Evolutionary conservation across 495 filamentous ascomycete genomes (phyloP), one percentile per base, ranked within the genome.

Genomic region (Sporormia fimetaria): DNA sequence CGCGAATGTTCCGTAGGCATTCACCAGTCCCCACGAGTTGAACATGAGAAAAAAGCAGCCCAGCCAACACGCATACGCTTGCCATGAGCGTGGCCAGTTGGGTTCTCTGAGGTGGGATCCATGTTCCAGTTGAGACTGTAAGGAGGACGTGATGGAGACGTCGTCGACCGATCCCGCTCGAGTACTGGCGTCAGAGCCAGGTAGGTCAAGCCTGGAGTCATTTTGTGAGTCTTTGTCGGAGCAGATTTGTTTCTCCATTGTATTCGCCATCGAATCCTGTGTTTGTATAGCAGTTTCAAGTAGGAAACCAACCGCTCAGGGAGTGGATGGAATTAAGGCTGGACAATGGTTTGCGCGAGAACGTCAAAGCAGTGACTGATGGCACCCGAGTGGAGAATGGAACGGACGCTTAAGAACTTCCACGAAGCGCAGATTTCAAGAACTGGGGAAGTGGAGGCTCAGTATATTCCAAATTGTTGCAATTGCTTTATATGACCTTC

Each of bases 1-100:
- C 8, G 59, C 46, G 33, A 63, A 66, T 5, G 62, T 63, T 24
- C 65, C 65, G 31, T 58, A 67, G 11, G 58, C 56, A 32, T 64
- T 63, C 17, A 66, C 59, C 5, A 58, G 28, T 17, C 57, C 55
- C 65, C 65, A 68, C 39, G 58, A 59, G 29, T 65, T 64, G 43
- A 60, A 64, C 65, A 68, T 68, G 7, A 62, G 58, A 36, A 60
- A 57, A 41, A 65, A 67, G 17, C 65, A 63, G 3, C 54, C 59
- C 5, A 65, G 35, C 26, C 61, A 52, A 31, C 54, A 57, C 12
- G 48, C 32, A 32, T 65, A 65, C 5, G 64, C 52, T 23, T 55
- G 41, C 59, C 59, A 66, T 24, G 40, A 47, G 12, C 40, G 47
- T 6, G 64, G 65, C 64, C 65, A 67, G 5, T 33, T 49, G n/a